A percentile compares a stretch with the other conserved stretches of the same genome.
Evolutionary conservation across 78 protist species (phyloP).

Genomic region (Emiliania huxleyi): DNA sequence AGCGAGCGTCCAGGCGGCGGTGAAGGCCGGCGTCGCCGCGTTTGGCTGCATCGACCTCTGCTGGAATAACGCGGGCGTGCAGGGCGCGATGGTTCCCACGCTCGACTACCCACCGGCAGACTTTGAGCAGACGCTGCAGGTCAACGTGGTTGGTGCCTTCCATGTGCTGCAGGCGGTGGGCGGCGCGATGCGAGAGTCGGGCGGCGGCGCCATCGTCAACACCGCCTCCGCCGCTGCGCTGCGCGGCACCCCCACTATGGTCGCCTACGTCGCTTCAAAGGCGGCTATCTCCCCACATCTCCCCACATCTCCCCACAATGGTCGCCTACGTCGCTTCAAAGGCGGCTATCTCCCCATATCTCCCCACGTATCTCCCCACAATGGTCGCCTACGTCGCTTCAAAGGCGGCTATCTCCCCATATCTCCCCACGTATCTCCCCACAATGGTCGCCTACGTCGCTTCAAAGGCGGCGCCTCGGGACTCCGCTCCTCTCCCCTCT

Average conservation of each 20-base stretch:
- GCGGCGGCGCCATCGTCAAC: neutral
- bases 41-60: neutral
- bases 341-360: too few species aligned
- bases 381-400: too few species aligned
- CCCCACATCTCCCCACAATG: too few species aligned
- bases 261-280: neutral
- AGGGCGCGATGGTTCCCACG: neutral
- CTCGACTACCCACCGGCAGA: neutral
- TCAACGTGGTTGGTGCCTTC: neutral
- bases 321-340: too few species aligned
- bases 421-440: too few species aligned
- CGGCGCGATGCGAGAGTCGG: neutral
- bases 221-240: neutral
- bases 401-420: too few species aligned
- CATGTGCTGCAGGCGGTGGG: neutral
- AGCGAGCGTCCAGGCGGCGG: neutral
- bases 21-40: neutral
- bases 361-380: too few species aligned
- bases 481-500: too few species aligned
- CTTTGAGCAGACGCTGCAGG: neutral
- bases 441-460: too few species aligned
- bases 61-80: neutral
- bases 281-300: too few species aligned
- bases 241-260: neutral
- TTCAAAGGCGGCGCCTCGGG: too few species aligned